These are phyloP conservation scores for Arthromyces matolae DNA, from an alignment of 768 basidiomycete species.

Conservation along the genomic window DNA sequence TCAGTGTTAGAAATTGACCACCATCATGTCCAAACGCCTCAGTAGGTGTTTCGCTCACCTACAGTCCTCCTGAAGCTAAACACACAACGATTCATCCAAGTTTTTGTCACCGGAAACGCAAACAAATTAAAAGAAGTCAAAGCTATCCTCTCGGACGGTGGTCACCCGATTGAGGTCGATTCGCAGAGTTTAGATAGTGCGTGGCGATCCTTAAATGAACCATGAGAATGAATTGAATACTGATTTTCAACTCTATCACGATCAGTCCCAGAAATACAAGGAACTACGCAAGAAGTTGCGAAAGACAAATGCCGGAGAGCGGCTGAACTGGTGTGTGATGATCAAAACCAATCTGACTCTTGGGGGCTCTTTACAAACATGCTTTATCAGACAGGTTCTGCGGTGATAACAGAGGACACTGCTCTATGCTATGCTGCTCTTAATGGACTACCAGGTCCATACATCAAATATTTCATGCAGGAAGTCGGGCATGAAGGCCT, in stretches of 20 bases:
- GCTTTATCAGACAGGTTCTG: conserved; percentile 36
- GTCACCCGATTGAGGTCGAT: conserved; percentile 69
- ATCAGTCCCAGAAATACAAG: conserved; percentile 97
- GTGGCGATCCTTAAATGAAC: conserved; percentile 22
- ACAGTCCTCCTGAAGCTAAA: background rate
- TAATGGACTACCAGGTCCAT: conserved; percentile 91
- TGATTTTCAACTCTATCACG: conserved; percentile 1
- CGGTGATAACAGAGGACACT: conserved; percentile 85
- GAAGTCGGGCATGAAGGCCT: conserved; percentile 87
- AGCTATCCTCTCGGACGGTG: conserved; percentile 67
- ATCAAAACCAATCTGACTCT: background rate
- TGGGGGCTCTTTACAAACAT: background rate
- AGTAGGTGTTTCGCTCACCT: conserved; percentile 9
- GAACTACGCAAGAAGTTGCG: conserved; percentile 88
- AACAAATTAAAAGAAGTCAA: conserved; percentile 91
- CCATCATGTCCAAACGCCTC: conserved; percentile 17
- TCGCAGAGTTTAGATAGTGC: conserved; percentile 77
- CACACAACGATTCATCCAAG: conserved; percentile 34
- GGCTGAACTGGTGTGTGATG: conserved; percentile 74
- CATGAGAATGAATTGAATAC: background rate
- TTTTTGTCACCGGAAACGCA: conserved; percentile 92
- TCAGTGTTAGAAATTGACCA: too few species aligned
- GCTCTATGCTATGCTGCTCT: conserved; percentile 89
- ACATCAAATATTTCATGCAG: conserved; percentile 91
- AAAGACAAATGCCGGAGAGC: conserved; percentile 82